Evolutionary conservation across 768 basidiomycete genomes (phyloP).

Genomic region (Gelatoporia subvermispora): DNA sequence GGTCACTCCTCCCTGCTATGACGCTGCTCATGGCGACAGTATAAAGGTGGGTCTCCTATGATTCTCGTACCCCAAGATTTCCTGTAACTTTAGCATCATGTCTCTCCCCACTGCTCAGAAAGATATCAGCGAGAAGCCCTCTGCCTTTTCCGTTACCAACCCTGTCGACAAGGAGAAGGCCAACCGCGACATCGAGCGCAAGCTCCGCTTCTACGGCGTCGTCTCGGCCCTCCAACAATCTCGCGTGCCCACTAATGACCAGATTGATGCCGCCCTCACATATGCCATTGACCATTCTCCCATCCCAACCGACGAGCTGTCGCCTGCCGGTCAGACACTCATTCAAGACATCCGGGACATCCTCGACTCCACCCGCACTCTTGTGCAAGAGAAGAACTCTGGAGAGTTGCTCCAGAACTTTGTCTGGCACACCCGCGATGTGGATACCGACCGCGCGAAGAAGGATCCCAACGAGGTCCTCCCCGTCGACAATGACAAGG

Average conservation of each 20-base stretch:
- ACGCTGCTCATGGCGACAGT: no score
- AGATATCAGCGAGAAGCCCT: constrained; percentile 58
- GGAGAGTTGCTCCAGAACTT: constrained; percentile 94
- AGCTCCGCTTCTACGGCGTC: constrained; percentile 77
- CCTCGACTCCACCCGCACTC: constrained; percentile 62
- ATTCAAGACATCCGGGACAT: constrained; percentile 73
- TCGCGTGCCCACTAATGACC: constrained; percentile 74
- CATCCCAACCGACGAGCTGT: constrained; percentile 61
- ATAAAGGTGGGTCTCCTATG: no score
- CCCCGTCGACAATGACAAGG: constrained; percentile 46
- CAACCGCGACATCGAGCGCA: constrained; percentile 75
- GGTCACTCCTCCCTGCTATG: no score
- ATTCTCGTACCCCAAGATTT: no score
- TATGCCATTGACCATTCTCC: constrained; percentile 58
- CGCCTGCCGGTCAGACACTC: constrained; percentile 70
- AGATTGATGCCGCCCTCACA: constrained; percentile 68
- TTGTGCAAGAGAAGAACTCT: constrained; percentile 79
- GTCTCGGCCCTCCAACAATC: constrained; percentile 78
- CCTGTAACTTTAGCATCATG: constrained; percentile 59
- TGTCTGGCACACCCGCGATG: constrained; percentile 69
- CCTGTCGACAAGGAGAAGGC: constrained; percentile 58
- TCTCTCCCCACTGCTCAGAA: constrained; percentile 59
- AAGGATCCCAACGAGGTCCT: constrained; percentile 34
- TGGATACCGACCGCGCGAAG: constrained; percentile 40
- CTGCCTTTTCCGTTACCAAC: constrained; percentile 52